Conservation (phyloP, 169 alveolate genomes). For the Plasmodium vinckei region DNA sequence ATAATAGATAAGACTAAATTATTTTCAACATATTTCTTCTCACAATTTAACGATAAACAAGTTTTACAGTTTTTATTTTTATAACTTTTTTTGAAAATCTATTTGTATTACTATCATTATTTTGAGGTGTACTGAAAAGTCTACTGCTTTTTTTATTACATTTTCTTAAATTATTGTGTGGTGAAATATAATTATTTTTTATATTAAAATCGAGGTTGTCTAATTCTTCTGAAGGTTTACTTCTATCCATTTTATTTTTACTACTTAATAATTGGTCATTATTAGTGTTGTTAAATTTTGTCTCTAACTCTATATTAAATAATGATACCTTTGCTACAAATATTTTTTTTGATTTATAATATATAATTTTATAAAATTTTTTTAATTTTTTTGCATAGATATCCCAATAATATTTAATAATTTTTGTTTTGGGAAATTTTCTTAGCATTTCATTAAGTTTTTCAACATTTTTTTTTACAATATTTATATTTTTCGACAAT, state of each 20-base stretch:
- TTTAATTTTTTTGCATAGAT: slow-evolving; percentile 25
- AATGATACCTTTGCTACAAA: slow-evolving; percentile 17
- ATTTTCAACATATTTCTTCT: neutral
- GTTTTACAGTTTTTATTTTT: neutral
- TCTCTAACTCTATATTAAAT: slow-evolving; percentile 11
- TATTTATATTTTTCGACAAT: slow-evolving; percentile 39
- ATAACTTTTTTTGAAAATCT: neutral
- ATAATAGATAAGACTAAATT: neutral
- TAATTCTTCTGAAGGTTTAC: neutral
- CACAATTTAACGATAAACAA: neutral
- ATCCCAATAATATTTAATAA: slow-evolving; percentile 59
- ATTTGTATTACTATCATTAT: neutral
- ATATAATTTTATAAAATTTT: slow-evolving; percentile 40
- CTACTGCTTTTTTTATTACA: neutral
- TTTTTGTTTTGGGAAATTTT: slow-evolving; percentile 2
- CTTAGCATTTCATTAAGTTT: slow-evolving; percentile 41
- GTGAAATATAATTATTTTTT: neutral
- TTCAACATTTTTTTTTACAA: slow-evolving; percentile 22
- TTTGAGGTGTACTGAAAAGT: neutral
- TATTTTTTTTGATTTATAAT: slow-evolving; percentile 26
- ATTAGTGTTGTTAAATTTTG: neutral
- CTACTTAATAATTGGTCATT: neutral
- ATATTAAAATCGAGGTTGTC: neutral
- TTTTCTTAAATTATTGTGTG: neutral
- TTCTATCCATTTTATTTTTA: neutral